Base-by-base conservation (phyloP, 305 asterid genomes). In the Fraxinus angustifolia region DNA sequence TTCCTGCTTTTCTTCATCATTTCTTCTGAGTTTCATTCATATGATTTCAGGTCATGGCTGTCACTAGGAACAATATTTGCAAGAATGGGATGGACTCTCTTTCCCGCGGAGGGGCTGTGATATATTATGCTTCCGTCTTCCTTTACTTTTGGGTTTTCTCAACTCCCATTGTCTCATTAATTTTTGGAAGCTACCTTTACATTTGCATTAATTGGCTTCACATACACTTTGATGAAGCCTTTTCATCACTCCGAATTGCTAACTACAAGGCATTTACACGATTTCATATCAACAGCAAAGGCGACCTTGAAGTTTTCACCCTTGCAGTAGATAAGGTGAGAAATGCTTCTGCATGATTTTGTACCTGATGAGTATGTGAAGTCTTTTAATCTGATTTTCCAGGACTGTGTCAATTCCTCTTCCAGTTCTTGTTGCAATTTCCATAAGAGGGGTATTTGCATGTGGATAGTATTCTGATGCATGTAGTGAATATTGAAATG, bases 141-240 rank as follows among this genome's bases (percentile, higher is more conserved):
- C 98, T 96, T 73, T 96, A 96, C 77, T 96, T 90, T 85, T 96
- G 99, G 99, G 99, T 96, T 79, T 91, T 96, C 84, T 93, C 99
- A 12, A 96, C 99, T 65, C 99, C 99, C 2, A 92, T 94, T 10
- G 99, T 96, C 36, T 96, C 99, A 8, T 81, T 96, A 87, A 85
- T 96, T 68, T 95, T 96, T 2, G 99, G 99, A 72, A 94, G 99
- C 94, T 96, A 96, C 86, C 97, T 96, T 65, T 96, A 96, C 40
- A 70, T 96, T 82, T 96, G 98, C 91, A 96, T 96, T 77, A 96
- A 96, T 70, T 96, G 99, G 98, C 95, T 96, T 77, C 99, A 96
- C 88, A 53, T 96, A 71, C 99, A 96, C 90, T 96, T 96, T 21
- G 99, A 96, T 35, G 99, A 96, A 89, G 98, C 99, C 30, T 96